Evolutionary conservation across 73 alveolate genomes (phyloP), one percentile per base, ranked within the genome.

Genomic region (Breviolum minutum): DNA sequence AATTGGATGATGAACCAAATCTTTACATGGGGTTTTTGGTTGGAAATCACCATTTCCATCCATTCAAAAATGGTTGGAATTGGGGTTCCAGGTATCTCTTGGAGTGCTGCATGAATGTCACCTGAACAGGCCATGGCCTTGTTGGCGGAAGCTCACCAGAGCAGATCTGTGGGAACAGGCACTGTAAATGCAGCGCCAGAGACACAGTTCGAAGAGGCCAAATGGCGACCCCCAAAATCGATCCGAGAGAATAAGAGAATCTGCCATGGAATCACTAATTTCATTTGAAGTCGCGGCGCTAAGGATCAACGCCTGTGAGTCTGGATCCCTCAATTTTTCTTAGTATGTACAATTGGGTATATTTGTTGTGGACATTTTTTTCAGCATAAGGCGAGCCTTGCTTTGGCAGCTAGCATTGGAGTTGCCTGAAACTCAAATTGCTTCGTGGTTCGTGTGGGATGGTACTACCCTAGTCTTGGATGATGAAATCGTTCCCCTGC

Each of bases 141-240:
- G 26, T 61, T 83, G 74, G 48, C 92, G 6, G 74, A 83, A 26
- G 92, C 92, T 48, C 27, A 54, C 6, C 48, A 32, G 16, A 63
- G 92, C 24, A 22, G 73, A 83, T 54, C 61, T 2, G 0, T 60
- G 92, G 92, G 92, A 17, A 83, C 92, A 7, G 92, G 74, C 10
- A 61, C 74, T 11, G 92, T 83, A 60, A 83, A 83, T 26, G 92
- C 92, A 26, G 92, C 92, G 92, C 92, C 22, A 60, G 92, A 54
- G n/a, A 11, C 13, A 70, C 92, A 68, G 77, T 14, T 11, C 10
- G 70, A 8, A 27, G 63, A 27, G 63, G 13, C 86, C 8, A 20
- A 63, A 77, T 17, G 85, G 60, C 62, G 32, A 71, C 82, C 81
- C 32, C 40, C 40, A 8, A 30, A 8, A 40, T 40, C 54, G 3